Percentiles rank a stretch among this genome's conserved stretches.
Evolutionary conservation across 176 grass and related monocot species (phyloP).

Genomic region (Cenchrus americanus): DNA sequence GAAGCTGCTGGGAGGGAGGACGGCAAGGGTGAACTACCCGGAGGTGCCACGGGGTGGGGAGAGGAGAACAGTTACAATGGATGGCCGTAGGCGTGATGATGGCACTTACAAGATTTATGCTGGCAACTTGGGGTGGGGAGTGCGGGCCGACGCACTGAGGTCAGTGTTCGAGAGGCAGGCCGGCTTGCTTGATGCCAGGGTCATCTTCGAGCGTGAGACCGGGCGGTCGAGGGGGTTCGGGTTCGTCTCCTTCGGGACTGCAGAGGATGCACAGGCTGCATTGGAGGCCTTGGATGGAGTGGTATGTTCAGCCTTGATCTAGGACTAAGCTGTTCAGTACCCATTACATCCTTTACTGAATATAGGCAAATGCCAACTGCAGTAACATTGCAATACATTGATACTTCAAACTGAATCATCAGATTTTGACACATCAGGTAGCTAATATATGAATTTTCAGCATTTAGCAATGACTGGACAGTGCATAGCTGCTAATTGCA

Average conservation of each 20-base stretch:
- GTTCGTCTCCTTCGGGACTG: conserved; percentile 73
- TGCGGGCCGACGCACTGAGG: conserved; percentile 67
- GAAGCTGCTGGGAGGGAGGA: conserved; percentile 74
- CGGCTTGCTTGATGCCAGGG: conserved; percentile 69
- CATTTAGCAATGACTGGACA: not conserved
- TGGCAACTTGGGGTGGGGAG: conserved; percentile 86
- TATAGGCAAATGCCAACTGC: not conserved
- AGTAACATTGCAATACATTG: not conserved
- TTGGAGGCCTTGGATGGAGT: conserved; percentile 77
- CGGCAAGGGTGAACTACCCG: conserved; percentile 81
- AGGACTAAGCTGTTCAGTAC: not conserved
- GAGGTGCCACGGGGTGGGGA: conserved; percentile 90
- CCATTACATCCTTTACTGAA: not conserved
- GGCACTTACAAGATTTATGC: conserved; percentile 86
- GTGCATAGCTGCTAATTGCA: not conserved
- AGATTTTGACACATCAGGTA: not conserved
- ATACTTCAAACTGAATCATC: not conserved
- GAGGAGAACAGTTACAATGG: conserved; percentile 52
- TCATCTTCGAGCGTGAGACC: conserved; percentile 77
- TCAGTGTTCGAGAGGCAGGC: conserved; percentile 57
- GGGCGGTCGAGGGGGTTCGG: conserved; percentile 82
- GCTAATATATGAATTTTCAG: not conserved
- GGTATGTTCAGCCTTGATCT: conserved; percentile 41
- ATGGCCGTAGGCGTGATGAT: conserved; percentile 49
- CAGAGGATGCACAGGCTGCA: conserved; percentile 67